Evolutionary conservation across 768 basidiomycete genomes (phyloP), one percentile per base, ranked within the genome.

Genomic region (Cystobasidiopsis lactophilus): DNA sequence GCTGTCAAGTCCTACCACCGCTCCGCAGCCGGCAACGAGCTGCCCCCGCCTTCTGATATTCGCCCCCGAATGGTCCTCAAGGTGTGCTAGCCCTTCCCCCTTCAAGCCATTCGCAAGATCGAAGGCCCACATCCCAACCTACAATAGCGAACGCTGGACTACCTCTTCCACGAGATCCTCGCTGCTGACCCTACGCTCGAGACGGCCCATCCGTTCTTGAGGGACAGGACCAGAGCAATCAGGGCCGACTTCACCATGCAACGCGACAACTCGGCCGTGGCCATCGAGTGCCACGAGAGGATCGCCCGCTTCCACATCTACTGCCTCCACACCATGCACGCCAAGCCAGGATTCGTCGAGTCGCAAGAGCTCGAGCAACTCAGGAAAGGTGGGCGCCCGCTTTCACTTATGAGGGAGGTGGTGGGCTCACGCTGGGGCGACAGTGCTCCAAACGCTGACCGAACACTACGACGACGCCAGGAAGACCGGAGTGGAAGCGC

Each of bases 1-100:
- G 89, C 89, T 0, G 91, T 96, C 41, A 93, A 95, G 64, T 81
- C 80, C 64, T 98, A 88, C 66, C 85, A 91, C 65, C 81, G 91
- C 19, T 86, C 85, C 3, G 83, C 85, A 14, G 71, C 71, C 2
- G 89, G 89, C 24, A 85, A 91, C 70, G 82, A 89, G 67, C 78
- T 77, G 57, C 62, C 65, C 0, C 62, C 93, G 0, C 89, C 91
- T 2, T 86, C 85, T 0, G 91, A 98, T 65, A 70, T 98, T 45
- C 77, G 91, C 18, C 86, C 89, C 7, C 86, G 89, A 0, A 68
- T 66, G 19, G 75, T 93, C 26, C 77, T 96, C 51, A 79, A 80
- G 69, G 82, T 81, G 35, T 46, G 68, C 55, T 3, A 14, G n/a
- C n/a, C n/a, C n/a, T n/a, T n/a, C n/a, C n/a, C n/a, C n/a, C n/a